Evolutionary conservation across 164 flowering plant genomes (phyloP), one percentile per base, ranked within the genome.

Genomic region (Vitis rotundifolia): DNA sequence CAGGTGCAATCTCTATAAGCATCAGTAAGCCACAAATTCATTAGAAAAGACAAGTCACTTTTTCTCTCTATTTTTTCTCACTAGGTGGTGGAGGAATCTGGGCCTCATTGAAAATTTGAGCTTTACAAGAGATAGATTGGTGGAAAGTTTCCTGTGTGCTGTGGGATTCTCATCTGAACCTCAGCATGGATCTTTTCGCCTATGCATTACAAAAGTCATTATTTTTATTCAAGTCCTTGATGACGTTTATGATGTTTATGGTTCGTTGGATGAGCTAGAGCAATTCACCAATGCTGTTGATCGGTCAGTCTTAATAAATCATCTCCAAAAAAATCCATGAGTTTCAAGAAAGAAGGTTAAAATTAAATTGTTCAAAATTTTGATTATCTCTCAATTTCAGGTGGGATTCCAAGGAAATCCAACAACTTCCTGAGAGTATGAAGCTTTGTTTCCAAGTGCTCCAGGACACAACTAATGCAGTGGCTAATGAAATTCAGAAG

Each of bases 71-170:
- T 55, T 12, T 52, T 63, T 8, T 9, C 8, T 64, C 19, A 16
- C 22, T 65, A 85, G 88, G 74, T 83, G 88, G 88, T 85, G 88
- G 88, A 77, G 52, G n/a, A 65, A 73, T 62, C 66, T 75, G 51
- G 81, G 77, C 10, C 57, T 76, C 2, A 63, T 74, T 0, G 68
- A 59, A 15, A 67, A 71, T 9, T 53, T 83, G 68, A 55, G 57
- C 63, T 85, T 83, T 54, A 64, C 78, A 0, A 78, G 88, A 67
- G 84, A 82, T 19, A 68, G 88, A 16, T 37, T 82, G 76, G 83
- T 77, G 1, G 88, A 82, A 63, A 50, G 79, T 63, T 85, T 80
- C 76, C 22, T 82, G 60, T 80, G 84, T 68, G 26, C 74, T 9
- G 53, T 73, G 57, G 88, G 88, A 19, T n/a, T 85, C 3, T 49